Percentiles rank a stretch among this genome's conserved stretches.
Conservation (phyloP, 805 yeast genomes). For the Ogataea chonburiensis region DNA sequence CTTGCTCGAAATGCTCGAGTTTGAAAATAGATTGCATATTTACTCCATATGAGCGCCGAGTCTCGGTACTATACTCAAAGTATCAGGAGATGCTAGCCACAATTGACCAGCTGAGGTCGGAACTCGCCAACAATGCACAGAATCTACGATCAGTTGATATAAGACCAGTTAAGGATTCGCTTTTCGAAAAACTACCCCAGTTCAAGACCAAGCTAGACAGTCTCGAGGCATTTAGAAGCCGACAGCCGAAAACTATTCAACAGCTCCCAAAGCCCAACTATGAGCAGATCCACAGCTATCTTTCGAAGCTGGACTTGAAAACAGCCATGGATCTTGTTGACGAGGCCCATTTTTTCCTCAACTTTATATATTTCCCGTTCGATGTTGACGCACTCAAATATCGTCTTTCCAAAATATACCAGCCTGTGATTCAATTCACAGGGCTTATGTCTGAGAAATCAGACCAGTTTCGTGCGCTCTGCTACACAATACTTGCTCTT, state of each 20-base stretch:
- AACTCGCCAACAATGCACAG: too few species aligned
- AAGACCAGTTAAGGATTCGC: not conserved
- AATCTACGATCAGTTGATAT: slow-evolving; percentile 3
- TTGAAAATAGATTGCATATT: slow-evolving; percentile 21
- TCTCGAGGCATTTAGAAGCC: not conserved
- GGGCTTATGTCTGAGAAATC: slow-evolving; percentile 10
- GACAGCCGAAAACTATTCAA: not conserved
- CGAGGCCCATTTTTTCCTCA: slow-evolving; percentile 24
- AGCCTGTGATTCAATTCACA: slow-evolving; percentile 13
- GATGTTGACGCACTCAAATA: slow-evolving; percentile 21
- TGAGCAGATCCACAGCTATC: slow-evolving; percentile 9
- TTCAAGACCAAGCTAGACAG: slow-evolving; percentile 7
- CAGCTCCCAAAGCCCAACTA: slow-evolving; percentile 7
- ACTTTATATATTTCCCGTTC: slow-evolving; percentile 27
- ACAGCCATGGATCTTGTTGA: slow-evolving; percentile 20
- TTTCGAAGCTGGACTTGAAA: slow-evolving; percentile 15
- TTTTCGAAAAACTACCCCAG: slow-evolving; percentile 3
- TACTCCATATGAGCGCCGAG: slow-evolving; percentile 23
- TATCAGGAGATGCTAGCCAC: slow-evolving; percentile 22
- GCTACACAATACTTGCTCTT: slow-evolving; percentile 24
- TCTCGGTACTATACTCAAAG: slow-evolving; percentile 22
- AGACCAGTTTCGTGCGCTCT: slow-evolving; percentile 22
- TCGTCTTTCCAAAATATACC: slow-evolving; percentile 18
- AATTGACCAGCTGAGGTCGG: slow-evolving; percentile 16
- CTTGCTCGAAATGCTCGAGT: slow-evolving; percentile 23